Evolutionary conservation across 1,139 yeast species (phyloP).

Genomic region (Zygosaccharomyces sapae): DNA sequence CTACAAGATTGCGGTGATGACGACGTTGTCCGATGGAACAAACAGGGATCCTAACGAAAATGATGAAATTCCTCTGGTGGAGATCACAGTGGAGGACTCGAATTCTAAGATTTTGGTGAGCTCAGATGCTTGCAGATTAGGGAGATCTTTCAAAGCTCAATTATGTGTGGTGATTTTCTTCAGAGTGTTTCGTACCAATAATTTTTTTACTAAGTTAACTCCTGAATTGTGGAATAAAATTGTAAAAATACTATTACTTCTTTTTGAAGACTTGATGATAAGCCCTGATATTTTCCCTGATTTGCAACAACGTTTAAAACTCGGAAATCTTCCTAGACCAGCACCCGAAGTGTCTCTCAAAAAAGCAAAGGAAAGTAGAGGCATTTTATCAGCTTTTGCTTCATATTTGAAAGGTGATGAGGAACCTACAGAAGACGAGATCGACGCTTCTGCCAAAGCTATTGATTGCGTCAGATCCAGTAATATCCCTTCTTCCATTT

Average conservation of each 20-base stretch:
- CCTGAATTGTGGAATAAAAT: conserved; percentile 56
- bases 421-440: conserved; percentile 90
- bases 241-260: conserved; percentile 54
- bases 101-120: conserved; percentile 65
- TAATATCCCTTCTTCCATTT: conserved; percentile 42
- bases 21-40: conserved; percentile 45
- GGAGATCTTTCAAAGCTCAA: conserved; percentile 89
- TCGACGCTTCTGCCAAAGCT: conserved; percentile 78
- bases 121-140: conserved; percentile 77
- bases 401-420: conserved; percentile 91
- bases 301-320: conserved; percentile 52
- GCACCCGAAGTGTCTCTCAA: conserved; percentile 62
- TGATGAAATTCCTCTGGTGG: conserved; percentile 42
- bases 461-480: conserved; percentile 70
- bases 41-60: conserved; percentile 21
- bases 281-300: conserved; percentile 63
- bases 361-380: conserved; percentile 59
- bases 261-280: conserved; percentile 71
- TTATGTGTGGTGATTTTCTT: conserved; percentile 81
- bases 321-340: conserved; percentile 56
- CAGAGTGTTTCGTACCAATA: conserved; percentile 62
- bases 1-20: conserved; percentile 57
- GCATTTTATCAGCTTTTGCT: conserved; percentile 82
- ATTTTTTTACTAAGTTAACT: conserved; percentile 30
- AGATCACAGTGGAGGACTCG: conserved; percentile 46